Conservation (phyloP, 345 rosid species). For the Tarenaya hassleriana region DNA sequence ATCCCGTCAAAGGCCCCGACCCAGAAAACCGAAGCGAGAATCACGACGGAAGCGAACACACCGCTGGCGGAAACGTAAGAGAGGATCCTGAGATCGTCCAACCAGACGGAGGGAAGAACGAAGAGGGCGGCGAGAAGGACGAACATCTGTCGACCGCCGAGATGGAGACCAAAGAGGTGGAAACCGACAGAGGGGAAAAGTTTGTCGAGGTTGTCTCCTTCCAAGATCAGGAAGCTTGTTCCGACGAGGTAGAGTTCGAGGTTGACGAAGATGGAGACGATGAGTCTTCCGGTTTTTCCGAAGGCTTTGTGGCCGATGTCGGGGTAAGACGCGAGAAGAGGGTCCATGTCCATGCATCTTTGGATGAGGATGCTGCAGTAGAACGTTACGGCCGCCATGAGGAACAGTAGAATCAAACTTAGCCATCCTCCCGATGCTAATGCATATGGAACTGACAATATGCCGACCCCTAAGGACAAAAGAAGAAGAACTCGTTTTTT, state of each 20-base stretch:
- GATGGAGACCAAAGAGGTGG: constrained; percentile 36
- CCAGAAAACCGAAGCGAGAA: constrained; percentile 63
- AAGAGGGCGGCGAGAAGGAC: constrained; percentile 56
- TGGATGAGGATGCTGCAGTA: constrained; percentile 66
- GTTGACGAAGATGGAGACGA: constrained; percentile 59
- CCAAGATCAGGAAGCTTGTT: constrained; percentile 75
- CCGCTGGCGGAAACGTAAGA: constrained; percentile 89
- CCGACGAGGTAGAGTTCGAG: constrained; percentile 75
- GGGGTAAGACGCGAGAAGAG: constrained; percentile 59
- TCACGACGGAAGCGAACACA: constrained; percentile 67
- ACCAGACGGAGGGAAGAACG: constrained; percentile 75
- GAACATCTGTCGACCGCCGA: constrained; percentile 52
- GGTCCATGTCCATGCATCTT: constrained; percentile 71
- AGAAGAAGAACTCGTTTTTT: background rate
- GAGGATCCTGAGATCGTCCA: constrained; percentile 65
- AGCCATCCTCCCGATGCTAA: constrained; percentile 92
- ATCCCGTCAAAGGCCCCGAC: constrained; percentile 67
- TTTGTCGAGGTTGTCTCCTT: constrained; percentile 78
- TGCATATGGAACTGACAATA: constrained; percentile 78
- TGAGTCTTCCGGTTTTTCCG: constrained; percentile 55
- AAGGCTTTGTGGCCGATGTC: constrained; percentile 83
- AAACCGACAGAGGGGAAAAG: constrained; percentile 45
- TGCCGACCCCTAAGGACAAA: constrained; percentile 63
- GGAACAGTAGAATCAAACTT: constrained; percentile 54
- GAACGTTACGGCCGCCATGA: constrained; percentile 51